Base-by-base conservation (phyloP, 108 stramenopile species). In the Poteriospumella lacustris region DNA sequence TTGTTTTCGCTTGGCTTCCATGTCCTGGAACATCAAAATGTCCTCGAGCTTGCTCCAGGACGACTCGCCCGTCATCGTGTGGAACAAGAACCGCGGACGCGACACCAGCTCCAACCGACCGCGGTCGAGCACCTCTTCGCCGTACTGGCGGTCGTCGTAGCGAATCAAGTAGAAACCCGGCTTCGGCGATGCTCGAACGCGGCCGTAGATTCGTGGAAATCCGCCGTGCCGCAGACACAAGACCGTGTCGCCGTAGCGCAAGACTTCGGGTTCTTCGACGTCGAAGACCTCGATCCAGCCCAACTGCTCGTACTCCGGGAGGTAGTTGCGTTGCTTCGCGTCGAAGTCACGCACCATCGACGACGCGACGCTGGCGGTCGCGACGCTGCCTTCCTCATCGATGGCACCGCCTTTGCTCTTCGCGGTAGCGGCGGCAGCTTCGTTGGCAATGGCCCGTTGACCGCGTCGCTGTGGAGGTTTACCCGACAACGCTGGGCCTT, bases 241-340 rank as follows among this genome's bases (percentile, higher is more conserved):
- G 42, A 73, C 44, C 31, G 9, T 3, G 31, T 73, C 70, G 36
- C 70, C 70, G 9, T 52, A 5, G n/a, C 31, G 44, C 70, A 73
- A 42, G 3, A 33, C 12, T 26, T 42, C 41, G 9, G 70, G 70
- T 34, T 73, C 70, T 33, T 73, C 70, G 5, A 56, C 44, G 24
- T 73, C 70, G 33, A 42, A 56, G 3, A 73, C 70, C 42, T 73
- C 41, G 33, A 73, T 34, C 70, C 70, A 73, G 28, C 12, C 70
- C 52, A 19, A 24, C 52, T 19, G 24, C 19, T 19, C 52, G 24
- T 56, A 56, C 5, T 38, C 41, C 64, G 52, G 52, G 24, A 56
- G 52, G 24, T 56, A 19, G 15, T 15, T 56, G 15, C 24, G 15
- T 56, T 56, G 52, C 15, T 15, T 19, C 15, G 24, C 24, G 24